A percentile compares a stretch with the other conserved stretches of the same genome.
Conservation (phyloP, 306 rosid species). For the Datisca glomerata region DNA sequence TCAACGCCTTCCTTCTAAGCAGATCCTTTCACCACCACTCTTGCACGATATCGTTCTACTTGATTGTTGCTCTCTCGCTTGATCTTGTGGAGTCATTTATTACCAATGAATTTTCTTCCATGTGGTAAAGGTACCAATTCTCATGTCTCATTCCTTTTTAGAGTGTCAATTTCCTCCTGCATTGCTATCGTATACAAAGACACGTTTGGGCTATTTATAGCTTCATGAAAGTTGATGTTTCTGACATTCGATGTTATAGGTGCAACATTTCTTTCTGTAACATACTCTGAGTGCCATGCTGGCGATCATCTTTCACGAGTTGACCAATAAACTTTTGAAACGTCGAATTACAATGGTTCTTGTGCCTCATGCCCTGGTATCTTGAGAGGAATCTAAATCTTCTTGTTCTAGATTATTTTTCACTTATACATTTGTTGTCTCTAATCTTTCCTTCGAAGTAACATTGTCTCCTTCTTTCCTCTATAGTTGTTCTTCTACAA, state of each 20-base stretch:
- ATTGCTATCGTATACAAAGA: background rate
- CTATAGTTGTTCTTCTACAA: background rate
- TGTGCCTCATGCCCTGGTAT: background rate
- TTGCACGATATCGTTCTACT: conserved; percentile 1
- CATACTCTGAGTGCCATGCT: background rate
- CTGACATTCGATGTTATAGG: background rate
- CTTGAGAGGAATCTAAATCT: background rate
- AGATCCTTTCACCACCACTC: conserved; percentile 3
- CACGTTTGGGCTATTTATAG: background rate
- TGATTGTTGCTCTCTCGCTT: too few species aligned
- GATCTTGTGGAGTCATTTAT: too few species aligned
- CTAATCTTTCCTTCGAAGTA: background rate
- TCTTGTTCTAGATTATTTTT: background rate
- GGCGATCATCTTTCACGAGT: background rate
- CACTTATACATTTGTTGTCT: background rate
- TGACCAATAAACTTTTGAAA: background rate
- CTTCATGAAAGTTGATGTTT: background rate
- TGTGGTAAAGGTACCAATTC: background rate
- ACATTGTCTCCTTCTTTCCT: background rate
- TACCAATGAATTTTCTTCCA: background rate
- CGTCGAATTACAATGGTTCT: background rate
- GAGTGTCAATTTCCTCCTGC: background rate
- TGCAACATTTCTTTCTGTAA: background rate
- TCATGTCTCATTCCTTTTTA: background rate
- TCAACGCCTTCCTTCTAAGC: background rate